Percentiles rank a stretch among this genome's conserved stretches.
Conservation (phyloP, 495 filamentous ascomycete genomes). For the Penicillium mononematosum region DNA sequence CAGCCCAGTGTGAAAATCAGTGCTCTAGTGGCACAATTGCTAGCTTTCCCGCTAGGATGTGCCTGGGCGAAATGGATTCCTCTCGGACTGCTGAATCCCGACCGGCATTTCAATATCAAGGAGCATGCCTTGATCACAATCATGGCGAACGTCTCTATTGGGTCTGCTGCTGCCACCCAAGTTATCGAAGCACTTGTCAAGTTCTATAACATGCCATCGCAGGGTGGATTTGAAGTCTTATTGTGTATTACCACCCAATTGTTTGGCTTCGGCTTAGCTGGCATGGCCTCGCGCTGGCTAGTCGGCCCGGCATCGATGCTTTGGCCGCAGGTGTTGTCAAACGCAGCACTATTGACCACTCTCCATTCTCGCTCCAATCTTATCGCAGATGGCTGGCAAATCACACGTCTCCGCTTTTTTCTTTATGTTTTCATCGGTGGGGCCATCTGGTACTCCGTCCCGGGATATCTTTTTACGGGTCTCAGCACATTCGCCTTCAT, state of each 20-base stretch:
- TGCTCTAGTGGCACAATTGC: conserved; percentile 65
- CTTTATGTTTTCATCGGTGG: conserved; percentile 63
- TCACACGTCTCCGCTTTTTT: conserved; percentile 82
- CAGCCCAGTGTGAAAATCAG: conserved; percentile 61
- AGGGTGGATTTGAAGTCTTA: conserved; percentile 66
- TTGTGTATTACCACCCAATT: conserved; percentile 69
- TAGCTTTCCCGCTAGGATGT: conserved; percentile 69
- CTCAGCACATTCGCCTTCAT: conserved; percentile 88
- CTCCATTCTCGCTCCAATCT: conserved; percentile 81
- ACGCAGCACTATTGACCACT: conserved; percentile 81
- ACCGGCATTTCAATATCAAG: conserved; percentile 75
- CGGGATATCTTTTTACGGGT: conserved; percentile 80
- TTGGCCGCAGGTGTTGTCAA: conserved; percentile 86
- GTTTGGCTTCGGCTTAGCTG: conserved; percentile 72
- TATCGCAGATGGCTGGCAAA: conserved; percentile 78
- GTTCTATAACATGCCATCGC: conserved; percentile 68
- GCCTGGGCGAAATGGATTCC: conserved; percentile 59
- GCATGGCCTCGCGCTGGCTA: conserved; percentile 56
- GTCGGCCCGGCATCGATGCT: conserved; percentile 83
- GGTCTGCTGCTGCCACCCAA: conserved; percentile 68
- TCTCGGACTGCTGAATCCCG: conserved; percentile 58
- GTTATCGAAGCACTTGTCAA: conserved; percentile 64
- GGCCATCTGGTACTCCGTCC: conserved; percentile 78
- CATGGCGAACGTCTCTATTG: conserved; percentile 63
- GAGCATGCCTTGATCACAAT: conserved; percentile 76